phyloP scores from a whole-genome alignment of 2,329 filamentous ascomycete genomes.

The Beauveria caledonica region DNA sequence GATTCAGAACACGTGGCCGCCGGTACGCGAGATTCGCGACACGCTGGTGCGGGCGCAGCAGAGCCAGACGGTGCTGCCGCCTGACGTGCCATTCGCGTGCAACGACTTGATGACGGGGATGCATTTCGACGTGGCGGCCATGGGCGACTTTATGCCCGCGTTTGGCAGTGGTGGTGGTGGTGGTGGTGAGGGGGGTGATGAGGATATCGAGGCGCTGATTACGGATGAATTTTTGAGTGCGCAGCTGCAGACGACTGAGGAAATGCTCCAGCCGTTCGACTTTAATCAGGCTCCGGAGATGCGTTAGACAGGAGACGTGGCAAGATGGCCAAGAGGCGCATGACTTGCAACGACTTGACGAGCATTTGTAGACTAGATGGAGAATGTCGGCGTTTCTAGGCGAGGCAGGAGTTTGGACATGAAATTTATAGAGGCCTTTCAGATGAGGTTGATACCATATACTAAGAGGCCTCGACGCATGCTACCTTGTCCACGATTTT shows the following conservation, averaged over 20 bases:
- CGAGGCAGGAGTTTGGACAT: not conserved
- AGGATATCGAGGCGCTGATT: conserved; percentile 24
- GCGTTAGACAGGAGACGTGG: not conserved
- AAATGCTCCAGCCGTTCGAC: conserved; percentile 22
- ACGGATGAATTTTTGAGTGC: conserved; percentile 28
- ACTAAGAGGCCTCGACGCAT: too few species aligned
- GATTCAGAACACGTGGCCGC: conserved; percentile 43
- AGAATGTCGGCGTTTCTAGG: too few species aligned
- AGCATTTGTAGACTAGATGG: not conserved
- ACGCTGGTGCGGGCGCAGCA: conserved; percentile 23
- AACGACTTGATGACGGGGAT: conserved; percentile 27
- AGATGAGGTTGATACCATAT: not conserved
- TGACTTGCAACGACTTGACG: not conserved
- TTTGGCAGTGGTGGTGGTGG: not conserved
- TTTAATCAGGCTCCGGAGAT: conserved; percentile 20
- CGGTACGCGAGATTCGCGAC: conserved; percentile 34
- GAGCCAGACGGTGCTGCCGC: conserved; percentile 22
- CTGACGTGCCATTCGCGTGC: conserved; percentile 24
- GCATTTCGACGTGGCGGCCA: conserved; percentile 19
- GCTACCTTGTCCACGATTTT: not conserved
- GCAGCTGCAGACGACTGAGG: conserved; percentile 21
- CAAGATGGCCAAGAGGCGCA: not conserved
- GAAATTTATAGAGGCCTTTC: not conserved
- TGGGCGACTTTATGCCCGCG: conserved; percentile 19
- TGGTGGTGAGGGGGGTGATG: conserved; percentile 16